phyloP scores from a whole-genome alignment of 1,284 basidiomycete genomes.

The Ceratorhiza oryzae-sativae region DNA sequence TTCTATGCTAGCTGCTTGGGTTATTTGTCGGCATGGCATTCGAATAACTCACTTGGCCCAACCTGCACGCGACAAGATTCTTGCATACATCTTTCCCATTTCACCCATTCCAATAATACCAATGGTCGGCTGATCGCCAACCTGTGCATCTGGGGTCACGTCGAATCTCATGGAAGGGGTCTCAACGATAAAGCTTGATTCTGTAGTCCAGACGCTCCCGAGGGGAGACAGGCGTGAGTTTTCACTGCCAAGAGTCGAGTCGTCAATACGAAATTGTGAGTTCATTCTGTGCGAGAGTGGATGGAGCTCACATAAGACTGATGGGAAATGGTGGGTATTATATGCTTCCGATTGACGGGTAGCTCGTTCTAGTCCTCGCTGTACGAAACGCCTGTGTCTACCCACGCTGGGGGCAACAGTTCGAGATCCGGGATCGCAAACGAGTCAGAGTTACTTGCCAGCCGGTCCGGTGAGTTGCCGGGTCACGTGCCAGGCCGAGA shows the following conservation, averaged over 20 bases:
- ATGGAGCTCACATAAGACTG: not conserved
- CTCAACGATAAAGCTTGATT: not conserved
- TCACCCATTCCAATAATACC: slow-evolving; percentile 93
- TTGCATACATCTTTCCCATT: slow-evolving; percentile 96
- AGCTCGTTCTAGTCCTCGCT: not conserved
- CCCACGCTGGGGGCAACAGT: slow-evolving; percentile 12
- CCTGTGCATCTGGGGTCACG: slow-evolving; percentile 57
- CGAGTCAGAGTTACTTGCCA: not conserved
- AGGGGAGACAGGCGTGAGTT: not conserved
- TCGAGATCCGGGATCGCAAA: slow-evolving; percentile 7
- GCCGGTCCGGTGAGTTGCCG: not conserved
- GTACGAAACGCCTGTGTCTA: not conserved
- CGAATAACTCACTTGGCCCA: slow-evolving; percentile 76
- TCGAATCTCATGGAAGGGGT: slow-evolving; percentile 22
- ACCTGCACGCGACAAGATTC: slow-evolving; percentile 74
- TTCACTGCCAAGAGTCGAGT: not conserved
- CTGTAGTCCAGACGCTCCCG: not conserved
- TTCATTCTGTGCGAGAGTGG: not conserved
- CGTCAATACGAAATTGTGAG: not conserved
- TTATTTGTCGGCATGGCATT: not conserved
- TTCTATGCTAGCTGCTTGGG: slow-evolving; percentile 56
- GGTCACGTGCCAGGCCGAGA: not conserved
- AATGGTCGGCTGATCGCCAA: slow-evolving; percentile 72
- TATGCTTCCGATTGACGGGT: not conserved
- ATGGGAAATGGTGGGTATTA: not conserved